Conservation (phyloP, 192 early-diverging fungal species). For the Rhizophagus prolifer region DNA sequence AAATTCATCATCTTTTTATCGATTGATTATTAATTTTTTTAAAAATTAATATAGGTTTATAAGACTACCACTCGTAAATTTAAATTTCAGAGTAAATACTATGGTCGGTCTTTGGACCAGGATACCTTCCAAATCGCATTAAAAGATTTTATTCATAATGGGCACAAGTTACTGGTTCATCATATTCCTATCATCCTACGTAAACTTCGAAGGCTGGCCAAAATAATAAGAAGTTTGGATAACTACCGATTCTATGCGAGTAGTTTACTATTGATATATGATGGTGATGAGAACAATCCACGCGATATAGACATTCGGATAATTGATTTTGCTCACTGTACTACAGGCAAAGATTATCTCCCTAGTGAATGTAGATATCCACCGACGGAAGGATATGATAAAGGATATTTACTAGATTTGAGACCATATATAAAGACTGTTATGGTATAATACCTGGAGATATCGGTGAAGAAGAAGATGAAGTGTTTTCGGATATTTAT, state of each 20-base stretch:
- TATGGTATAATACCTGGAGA: constrained; percentile 10
- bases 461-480: constrained; percentile 14
- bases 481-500: constrained; percentile 7
- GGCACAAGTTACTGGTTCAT: constrained; percentile 65
- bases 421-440: constrained; percentile 30
- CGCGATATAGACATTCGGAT: constrained; percentile 79
- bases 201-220: constrained; percentile 72
- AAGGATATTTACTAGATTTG: constrained; percentile 82
- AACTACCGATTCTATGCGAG: constrained; percentile 91
- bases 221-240: constrained; percentile 71
- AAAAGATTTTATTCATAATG: constrained; percentile 84
- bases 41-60: constrained; percentile 63
- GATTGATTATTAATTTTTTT: not conserved
- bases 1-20: too few species aligned
- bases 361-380: constrained; percentile 41
- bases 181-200: constrained; percentile 81
- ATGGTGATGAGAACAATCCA: constrained; percentile 57
- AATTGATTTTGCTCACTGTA: constrained; percentile 97
- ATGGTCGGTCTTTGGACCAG: constrained; percentile 81
- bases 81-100: constrained; percentile 94
- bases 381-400: constrained; percentile 61
- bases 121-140: constrained; percentile 78
- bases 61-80: constrained; percentile 70
- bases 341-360: constrained; percentile 51
- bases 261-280: constrained; percentile 89